Percentiles rank a stretch among this genome's conserved stretches.
These are phyloP conservation scores for Russula griseocarnosa DNA, from an alignment of 768 basidiomycete species.

Conservation along the genomic window DNA sequence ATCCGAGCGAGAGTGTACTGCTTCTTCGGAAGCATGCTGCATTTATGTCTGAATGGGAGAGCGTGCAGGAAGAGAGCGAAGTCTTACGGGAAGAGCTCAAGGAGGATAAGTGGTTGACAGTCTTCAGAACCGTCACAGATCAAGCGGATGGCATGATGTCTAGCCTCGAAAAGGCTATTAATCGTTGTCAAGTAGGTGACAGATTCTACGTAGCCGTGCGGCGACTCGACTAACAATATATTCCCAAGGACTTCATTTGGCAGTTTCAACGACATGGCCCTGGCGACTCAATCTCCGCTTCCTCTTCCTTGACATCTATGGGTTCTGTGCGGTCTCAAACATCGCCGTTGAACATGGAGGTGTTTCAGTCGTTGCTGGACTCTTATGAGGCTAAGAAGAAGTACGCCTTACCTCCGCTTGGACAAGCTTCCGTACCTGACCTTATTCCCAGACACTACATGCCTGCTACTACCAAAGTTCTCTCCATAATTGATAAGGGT, in stretches of 20 bases:
- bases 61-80: constrained; percentile 73
- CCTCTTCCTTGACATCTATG: constrained; percentile 37
- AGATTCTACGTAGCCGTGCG: constrained; percentile 8
- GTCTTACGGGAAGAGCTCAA: constrained; percentile 86
- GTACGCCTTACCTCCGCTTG: constrained; percentile 41
- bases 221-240: constrained; percentile 10
- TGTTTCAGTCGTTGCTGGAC: constrained; percentile 61
- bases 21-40: constrained; percentile 72
- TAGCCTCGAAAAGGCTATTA: constrained; percentile 88
- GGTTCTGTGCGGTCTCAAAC: constrained; percentile 50
- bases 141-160: constrained; percentile 99
- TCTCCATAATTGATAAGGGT: constrained; percentile 91
- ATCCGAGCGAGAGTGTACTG: constrained; percentile 42
- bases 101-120: constrained; percentile 95
- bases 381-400: constrained; percentile 87
- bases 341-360: constrained; percentile 52
- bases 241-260: constrained; percentile 73
- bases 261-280: constrained; percentile 61
- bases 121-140: constrained; percentile 89
- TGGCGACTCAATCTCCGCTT: constrained; percentile 42
- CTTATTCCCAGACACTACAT: constrained; percentile 71
- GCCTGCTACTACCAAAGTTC: constrained; percentile 88
- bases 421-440: constrained; percentile 9
- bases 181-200: constrained; percentile 73
- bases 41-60: constrained; percentile 74